A percentile compares a stretch with the other conserved stretches of the same genome.
These are phyloP conservation scores for Cucurbita pepo DNA, from an alignment of 306 rosid species.

Conservation along the genomic window DNA sequence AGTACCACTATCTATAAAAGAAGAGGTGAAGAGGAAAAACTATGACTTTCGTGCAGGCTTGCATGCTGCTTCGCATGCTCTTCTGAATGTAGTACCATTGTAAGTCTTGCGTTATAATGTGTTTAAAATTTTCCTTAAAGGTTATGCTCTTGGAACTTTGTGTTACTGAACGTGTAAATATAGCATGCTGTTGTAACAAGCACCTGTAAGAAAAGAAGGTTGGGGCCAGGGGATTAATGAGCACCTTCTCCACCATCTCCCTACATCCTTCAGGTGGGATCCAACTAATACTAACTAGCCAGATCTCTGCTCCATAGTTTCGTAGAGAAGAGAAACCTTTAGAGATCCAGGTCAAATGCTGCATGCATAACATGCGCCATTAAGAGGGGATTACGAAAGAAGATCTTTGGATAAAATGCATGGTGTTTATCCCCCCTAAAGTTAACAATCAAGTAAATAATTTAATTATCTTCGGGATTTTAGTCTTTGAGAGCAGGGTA, in stretches of 20 bases:
- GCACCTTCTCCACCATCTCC: background rate
- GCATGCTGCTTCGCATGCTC: conserved; percentile 96
- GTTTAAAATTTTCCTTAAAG: background rate
- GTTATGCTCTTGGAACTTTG: background rate
- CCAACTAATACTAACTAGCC: background rate
- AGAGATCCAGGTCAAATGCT: background rate
- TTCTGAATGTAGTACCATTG: conserved; percentile 82
- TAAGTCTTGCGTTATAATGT: conserved; percentile 26
- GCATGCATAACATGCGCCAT: background rate
- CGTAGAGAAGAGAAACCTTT: background rate
- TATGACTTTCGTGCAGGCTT: conserved; percentile 86
- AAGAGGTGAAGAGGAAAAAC: conserved; percentile 26
- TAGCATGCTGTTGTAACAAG: background rate
- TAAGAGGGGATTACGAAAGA: background rate
- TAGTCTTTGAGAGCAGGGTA: background rate
- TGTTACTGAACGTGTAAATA: background rate
- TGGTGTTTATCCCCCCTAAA: background rate
- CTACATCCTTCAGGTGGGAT: background rate
- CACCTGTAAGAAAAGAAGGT: background rate
- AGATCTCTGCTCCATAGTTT: background rate
- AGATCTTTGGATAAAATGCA: background rate
- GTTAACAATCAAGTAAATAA: background rate
- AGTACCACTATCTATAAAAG: conserved; percentile 56
- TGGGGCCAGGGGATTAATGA: background rate
- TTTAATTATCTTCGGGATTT: background rate